Percentiles rank a stretch among this genome's conserved stretches.
Conservation (phyloP, 2,329 filamentous ascomycete genomes). For the Alternaria conjuncta region DNA sequence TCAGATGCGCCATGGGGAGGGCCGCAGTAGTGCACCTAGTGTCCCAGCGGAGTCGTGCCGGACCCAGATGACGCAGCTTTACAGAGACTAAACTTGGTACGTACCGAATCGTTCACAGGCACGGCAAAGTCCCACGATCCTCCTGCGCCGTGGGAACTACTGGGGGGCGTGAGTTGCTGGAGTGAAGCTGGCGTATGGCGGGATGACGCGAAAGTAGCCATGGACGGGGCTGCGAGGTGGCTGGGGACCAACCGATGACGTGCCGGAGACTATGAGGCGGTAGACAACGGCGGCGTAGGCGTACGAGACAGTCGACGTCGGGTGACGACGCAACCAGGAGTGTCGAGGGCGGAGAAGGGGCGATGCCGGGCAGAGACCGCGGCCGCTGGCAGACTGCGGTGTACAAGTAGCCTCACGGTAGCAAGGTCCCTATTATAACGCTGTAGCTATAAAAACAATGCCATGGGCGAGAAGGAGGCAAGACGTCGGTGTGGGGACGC, state of each 20-base stretch:
- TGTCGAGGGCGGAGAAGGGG: neutral
- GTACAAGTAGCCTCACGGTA: slow-evolving; percentile 9
- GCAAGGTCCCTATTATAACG: slow-evolving; percentile 12
- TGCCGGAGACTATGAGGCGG: slow-evolving; percentile 8
- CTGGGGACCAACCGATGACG: slow-evolving; percentile 12
- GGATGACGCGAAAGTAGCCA: slow-evolving; percentile 44
- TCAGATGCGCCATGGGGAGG: slow-evolving; percentile 27
- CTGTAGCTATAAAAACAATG: slow-evolving; percentile 15
- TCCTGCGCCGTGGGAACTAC: slow-evolving; percentile 48
- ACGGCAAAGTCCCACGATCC: slow-evolving; percentile 50
- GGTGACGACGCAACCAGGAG: slow-evolving; percentile 1
- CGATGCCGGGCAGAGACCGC: slow-evolving; percentile 14
- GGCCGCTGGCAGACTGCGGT: slow-evolving; percentile 2
- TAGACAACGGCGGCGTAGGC: slow-evolving; percentile 1
- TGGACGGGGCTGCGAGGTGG: slow-evolving; percentile 22
- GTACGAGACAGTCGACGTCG: slow-evolving; percentile 11
- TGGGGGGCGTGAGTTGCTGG: slow-evolving; percentile 49
- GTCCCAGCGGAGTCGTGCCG: neutral
- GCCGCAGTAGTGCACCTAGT: slow-evolving; percentile 30
- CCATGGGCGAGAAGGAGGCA: slow-evolving; percentile 19
- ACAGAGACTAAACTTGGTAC: slow-evolving; percentile 22
- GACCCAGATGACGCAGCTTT: slow-evolving; percentile 19
- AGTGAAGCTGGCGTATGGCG: slow-evolving; percentile 36
- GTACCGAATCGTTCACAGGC: slow-evolving; percentile 45
- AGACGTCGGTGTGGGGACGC: slow-evolving; percentile 23